Conservation (phyloP, 768 basidiomycete species). For the Russula compacta region DNA sequence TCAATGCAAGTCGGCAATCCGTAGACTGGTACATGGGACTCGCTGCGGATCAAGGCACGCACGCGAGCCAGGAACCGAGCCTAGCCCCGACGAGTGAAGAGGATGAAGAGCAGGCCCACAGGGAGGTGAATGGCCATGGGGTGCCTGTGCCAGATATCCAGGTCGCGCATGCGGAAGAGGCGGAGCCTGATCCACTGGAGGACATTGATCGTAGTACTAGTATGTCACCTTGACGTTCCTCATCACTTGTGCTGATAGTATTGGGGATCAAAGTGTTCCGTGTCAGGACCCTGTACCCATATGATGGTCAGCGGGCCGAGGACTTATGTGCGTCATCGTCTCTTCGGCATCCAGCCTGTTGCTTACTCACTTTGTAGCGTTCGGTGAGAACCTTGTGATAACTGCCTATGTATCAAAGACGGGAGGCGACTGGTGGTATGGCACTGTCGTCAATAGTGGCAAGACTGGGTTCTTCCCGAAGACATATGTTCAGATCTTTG, state of each 20-base stretch:
- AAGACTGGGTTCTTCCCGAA: constrained; percentile 85
- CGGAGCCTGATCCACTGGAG: constrained; percentile 42
- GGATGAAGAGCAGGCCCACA: constrained; percentile 43
- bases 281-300: constrained; percentile 75
- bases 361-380: constrained; percentile 38
- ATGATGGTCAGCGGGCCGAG: constrained; percentile 77
- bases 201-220: constrained; percentile 64
- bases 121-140: constrained; percentile 23
- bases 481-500: constrained; percentile 71
- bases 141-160: constrained; percentile 46
- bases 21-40: constrained; percentile 90
- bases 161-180: constrained; percentile 36
- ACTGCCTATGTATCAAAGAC: constrained; percentile 79
- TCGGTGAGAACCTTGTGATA: constrained; percentile 71
- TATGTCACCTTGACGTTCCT: constrained; percentile 27
- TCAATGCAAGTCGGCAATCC: constrained; percentile 42
- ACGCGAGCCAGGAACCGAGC: constrained; percentile 26
- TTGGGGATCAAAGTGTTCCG: constrained; percentile 44
- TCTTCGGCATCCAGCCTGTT: constrained; percentile 2
- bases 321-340: constrained; percentile 61
- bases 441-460: constrained; percentile 53
- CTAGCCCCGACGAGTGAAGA: constrained; percentile 52
- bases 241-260: constrained; percentile 5
- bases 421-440: constrained; percentile 91
- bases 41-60: constrained; percentile 56